Percentiles rank a stretch among this genome's conserved stretches.
These are phyloP conservation scores for Colletotrichum siamense DNA, from an alignment of 2,329 filamentous ascomycete species.

Conservation along the genomic window DNA sequence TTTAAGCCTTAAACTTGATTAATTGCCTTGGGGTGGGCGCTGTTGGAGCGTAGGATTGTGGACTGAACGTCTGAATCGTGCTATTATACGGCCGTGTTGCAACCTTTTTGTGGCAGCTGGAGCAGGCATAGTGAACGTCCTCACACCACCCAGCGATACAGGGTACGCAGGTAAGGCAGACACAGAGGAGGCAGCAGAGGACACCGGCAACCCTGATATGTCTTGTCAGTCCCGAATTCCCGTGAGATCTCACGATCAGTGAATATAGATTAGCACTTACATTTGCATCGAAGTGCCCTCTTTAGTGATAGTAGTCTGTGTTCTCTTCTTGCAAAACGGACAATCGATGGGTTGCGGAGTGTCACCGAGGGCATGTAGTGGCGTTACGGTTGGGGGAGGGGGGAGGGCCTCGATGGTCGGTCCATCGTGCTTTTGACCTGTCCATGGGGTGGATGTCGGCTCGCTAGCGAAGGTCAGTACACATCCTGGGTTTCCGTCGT, in stretches of 20 bases:
- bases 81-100: constrained; percentile 28
- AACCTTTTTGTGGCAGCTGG: constrained; percentile 32
- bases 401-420: background rate
- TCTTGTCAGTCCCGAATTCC: background rate
- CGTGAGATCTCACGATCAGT: background rate
- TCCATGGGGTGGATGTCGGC: background rate
- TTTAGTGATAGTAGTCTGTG: constrained; percentile 25
- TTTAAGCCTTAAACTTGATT: no score
- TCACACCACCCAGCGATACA: constrained; percentile 38
- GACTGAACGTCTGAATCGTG: constrained; percentile 25
- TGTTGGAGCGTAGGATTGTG: constrained; percentile 5
- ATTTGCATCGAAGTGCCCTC: constrained; percentile 24
- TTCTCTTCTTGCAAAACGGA: constrained; percentile 31
- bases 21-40: no score
- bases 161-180: constrained; percentile 36
- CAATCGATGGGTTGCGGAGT: constrained; percentile 34
- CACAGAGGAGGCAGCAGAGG: constrained; percentile 35
- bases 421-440: background rate
- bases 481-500: background rate
- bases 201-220: constrained; percentile 29
- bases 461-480: background rate
- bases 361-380: constrained; percentile 28
- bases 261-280: background rate
- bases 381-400: background rate
- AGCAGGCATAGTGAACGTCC: constrained; percentile 33